A percentile compares a stretch with the other conserved stretches of the same genome.
Evolutionary conservation across 176 grass and related monocot genomes (phyloP).

Genomic region (Oryza punctata): DNA sequence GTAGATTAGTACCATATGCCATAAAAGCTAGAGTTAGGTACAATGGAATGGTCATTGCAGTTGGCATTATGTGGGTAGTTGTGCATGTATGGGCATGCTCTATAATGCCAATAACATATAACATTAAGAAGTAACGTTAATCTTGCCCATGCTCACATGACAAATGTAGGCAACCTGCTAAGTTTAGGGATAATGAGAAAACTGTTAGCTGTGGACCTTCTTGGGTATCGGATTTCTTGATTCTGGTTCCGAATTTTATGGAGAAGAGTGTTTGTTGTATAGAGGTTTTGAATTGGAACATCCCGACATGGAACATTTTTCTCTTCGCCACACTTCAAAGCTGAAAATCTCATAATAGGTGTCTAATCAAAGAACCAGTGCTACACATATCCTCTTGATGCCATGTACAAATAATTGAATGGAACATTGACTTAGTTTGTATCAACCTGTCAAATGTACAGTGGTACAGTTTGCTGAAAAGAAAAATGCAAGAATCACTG

Average conservation of each 20-base stretch:
- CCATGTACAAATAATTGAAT: background rate
- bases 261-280: background rate
- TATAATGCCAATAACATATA: constrained; percentile 22
- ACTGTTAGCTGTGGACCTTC: constrained; percentile 23
- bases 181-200: background rate
- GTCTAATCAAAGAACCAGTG: constrained; percentile 12
- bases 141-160: background rate
- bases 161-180: background rate
- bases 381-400: background rate
- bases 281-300: background rate
- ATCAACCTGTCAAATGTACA: background rate
- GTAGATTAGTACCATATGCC: constrained; percentile 31
- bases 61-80: constrained; percentile 6
- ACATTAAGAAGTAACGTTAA: background rate
- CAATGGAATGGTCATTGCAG: constrained; percentile 18
- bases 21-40: constrained; percentile 31
- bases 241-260: background rate
- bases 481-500: background rate
- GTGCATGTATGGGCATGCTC: background rate
- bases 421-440: background rate
- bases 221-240: background rate
- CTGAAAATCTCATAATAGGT: background rate
- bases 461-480: background rate
- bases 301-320: constrained; percentile 9
- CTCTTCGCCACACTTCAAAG: background rate